These are phyloP conservation scores for Echria macrotheca DNA, from an alignment of 495 filamentous ascomycete species.

Conservation along the genomic window DNA sequence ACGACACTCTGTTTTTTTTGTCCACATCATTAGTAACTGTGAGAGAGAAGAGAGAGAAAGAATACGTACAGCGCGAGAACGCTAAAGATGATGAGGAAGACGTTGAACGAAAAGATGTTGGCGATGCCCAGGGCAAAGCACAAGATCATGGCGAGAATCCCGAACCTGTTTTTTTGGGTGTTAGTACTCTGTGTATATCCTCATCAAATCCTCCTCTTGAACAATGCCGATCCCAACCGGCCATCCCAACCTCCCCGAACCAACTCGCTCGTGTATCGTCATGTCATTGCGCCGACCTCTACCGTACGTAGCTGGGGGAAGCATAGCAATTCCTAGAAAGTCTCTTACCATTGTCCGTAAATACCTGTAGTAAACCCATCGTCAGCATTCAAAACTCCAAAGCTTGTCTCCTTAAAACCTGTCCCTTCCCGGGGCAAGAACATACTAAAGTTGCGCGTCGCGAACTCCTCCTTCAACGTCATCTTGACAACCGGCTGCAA, in stretches of 20 bases:
- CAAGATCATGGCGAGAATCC: constrained; percentile 87
- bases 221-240: no score
- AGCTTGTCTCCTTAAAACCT: background rate
- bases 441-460: constrained; percentile 97
- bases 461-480: constrained; percentile 69
- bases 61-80: constrained; percentile 85
- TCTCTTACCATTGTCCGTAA: constrained; percentile 89
- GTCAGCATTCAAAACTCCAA: constrained; percentile 25
- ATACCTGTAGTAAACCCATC: constrained; percentile 67
- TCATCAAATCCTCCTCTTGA: no score
- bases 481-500: constrained; percentile 33
- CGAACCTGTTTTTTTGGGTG: constrained; percentile 75
- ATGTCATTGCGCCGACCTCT: no score
- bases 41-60: constrained; percentile 29
- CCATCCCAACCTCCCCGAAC: no score
- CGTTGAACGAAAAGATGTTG: constrained; percentile 66
- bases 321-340: background rate
- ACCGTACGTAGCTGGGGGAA: no score
- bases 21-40: no score
- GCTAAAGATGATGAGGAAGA: constrained; percentile 72
- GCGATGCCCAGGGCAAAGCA: constrained; percentile 94
- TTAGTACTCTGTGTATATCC: constrained; percentile 18
- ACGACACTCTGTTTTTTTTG: constrained; percentile 68
- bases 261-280: no score
- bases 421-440: constrained; percentile 8